Base-by-base conservation (phyloP, 345 rosid genomes). In the Citrus australasica region DNA sequence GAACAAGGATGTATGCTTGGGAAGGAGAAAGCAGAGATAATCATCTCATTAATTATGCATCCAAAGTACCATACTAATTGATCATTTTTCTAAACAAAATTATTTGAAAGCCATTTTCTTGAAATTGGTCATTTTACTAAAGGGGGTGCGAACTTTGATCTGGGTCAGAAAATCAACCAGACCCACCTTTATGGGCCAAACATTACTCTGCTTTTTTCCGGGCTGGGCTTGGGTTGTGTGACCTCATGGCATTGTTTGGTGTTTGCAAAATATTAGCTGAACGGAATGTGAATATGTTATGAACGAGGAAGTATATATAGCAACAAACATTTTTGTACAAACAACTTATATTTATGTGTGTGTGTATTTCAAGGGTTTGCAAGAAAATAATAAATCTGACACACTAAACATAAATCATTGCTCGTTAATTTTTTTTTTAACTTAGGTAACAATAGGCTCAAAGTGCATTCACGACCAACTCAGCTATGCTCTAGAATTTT, bases 51-150 rank as follows among this genome's bases (percentile, higher is more conserved):
- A 53, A 28, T 65, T 75, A 75, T 38, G 53, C 51, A 46, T 75
- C 71, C 71, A 32, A 75, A 75, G 78, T 75, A 75, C 78, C 59
- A 4, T 75, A 24, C 70, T 32, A 48, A 63, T 65, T 63, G 37
- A 66, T 66, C 42, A 21, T 66, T 65, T 33, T 33, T 66, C 11
- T 33, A n/a, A 46, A 73, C 76, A 73, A 35, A 73, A 73, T 64
- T 64, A 76, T 46, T 68, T 37, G 51, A 35, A n/a, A 35, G 22
- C 22, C 27, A 17, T 59, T 66, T 40, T 64, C 74, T 38, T 71
- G 14, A 48, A 46, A 56, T 40, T 37, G 32, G 32, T 30, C 32
- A 30, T 30, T 30, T 6, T 37, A 10, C 48, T 0, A 2, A 42
- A 42, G 3, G 0, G 14, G 0, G 48, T 9, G 3, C 8, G n/a